phyloP scores from a whole-genome alignment of 441 rosid genomes.

The Arabidopsis lyrata region DNA sequence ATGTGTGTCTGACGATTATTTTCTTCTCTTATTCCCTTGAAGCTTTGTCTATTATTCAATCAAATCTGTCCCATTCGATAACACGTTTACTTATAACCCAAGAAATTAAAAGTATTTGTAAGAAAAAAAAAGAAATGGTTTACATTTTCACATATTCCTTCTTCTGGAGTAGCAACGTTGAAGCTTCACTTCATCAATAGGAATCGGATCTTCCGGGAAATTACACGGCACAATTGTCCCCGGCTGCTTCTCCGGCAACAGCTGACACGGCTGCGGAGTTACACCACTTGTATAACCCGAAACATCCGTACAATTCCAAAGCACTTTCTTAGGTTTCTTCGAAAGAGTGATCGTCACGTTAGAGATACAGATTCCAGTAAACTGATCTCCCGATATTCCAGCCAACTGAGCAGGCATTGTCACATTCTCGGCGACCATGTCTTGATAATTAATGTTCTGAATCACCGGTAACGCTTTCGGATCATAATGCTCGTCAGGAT shows the following conservation, averaged over 20 bases:
- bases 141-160: conserved; percentile 43
- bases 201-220: conserved; percentile 55
- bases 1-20: too few relatives aligned
- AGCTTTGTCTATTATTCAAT: conserved; percentile 18
- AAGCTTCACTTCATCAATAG: conserved; percentile 49
- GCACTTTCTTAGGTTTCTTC: conserved; percentile 57
- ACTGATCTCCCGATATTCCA: conserved; percentile 66
- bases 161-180: conserved; percentile 51
- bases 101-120: conserved; percentile 34
- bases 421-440: conserved; percentile 68
- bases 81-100: conserved; percentile 29
- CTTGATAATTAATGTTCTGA: conserved; percentile 64
- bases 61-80: neutral
- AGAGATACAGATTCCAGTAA: conserved; percentile 69
- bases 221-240: conserved; percentile 48
- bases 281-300: conserved; percentile 62
- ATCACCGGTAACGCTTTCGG: conserved; percentile 66
- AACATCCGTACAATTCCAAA: conserved; percentile 67
- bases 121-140: neutral
- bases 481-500: conserved; percentile 64
- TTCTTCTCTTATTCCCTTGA: neutral
- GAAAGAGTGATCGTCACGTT: conserved; percentile 63
- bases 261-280: conserved; percentile 58
- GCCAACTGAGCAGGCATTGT: conserved; percentile 66
- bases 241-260: conserved; percentile 52